A percentile compares a stretch with the other conserved stretches of the same genome.
Conservation (phyloP, 176 grass and related monocot species). For the Musa acuminata region DNA sequence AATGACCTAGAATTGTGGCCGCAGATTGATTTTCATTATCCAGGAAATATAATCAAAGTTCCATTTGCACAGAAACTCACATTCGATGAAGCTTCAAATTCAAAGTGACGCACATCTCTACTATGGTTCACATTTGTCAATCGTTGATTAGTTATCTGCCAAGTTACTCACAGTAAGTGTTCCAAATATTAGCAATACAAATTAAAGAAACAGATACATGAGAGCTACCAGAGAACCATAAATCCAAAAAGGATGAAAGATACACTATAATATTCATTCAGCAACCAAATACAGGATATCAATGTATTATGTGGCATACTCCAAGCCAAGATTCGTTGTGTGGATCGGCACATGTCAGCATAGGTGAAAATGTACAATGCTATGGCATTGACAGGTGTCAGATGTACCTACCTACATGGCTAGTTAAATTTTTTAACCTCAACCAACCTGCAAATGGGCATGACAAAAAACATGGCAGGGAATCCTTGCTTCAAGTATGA, state of each 20-base stretch:
- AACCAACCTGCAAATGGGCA: too few species aligned
- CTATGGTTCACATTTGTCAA: conserved; percentile 45
- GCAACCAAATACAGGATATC: background rate
- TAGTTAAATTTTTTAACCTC: too few species aligned
- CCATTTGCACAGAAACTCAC: conserved; percentile 30
- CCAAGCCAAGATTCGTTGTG: too few species aligned
- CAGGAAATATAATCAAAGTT: background rate
- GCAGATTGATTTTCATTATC: background rate
- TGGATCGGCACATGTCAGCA: too few species aligned
- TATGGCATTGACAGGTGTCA: too few species aligned
- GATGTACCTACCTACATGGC: too few species aligned
- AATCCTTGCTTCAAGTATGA: too few species aligned
- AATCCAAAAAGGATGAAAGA: background rate
- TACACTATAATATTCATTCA: background rate
- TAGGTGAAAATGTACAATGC: too few species aligned
- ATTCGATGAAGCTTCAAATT: conserved; percentile 56
- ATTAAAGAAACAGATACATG: background rate
- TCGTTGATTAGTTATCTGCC: conserved; percentile 28
- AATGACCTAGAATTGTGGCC: conserved; percentile 41
- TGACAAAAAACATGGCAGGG: too few species aligned
- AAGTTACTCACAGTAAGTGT: background rate
- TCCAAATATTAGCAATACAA: background rate
- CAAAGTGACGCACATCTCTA: conserved; percentile 79
- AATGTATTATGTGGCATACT: background rate
- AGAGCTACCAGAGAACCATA: background rate